Evolutionary conservation across 139 green algal species (phyloP), one percentile per base, ranked within the genome.

Genomic region (Tetratostichococcus sp.): DNA sequence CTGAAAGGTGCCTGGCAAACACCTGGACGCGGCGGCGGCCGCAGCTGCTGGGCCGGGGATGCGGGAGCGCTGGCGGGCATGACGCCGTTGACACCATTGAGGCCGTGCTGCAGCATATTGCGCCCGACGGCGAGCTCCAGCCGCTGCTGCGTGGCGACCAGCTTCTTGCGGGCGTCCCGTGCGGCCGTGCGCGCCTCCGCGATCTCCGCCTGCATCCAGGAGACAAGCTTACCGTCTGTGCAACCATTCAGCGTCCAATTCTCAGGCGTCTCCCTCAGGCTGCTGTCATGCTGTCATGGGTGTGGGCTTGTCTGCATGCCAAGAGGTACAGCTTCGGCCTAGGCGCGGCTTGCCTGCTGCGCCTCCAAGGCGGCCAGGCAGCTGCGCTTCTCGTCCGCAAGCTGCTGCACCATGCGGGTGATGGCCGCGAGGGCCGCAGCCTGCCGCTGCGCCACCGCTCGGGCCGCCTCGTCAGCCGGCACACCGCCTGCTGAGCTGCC

Each of bases 141-240:
- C 21, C 80, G 73, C 66, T 80, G 69, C 62, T 74, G 72, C 14
- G 57, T 65, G 25, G 77, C 50, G 32, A 70, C 65, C 30, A 83
- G 65, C 58, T 67, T 66, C 4, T 21, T 21, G 17, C 62, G 28
- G 14, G 67, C 69, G 35, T 83, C 69, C 25, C 34, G 31, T 1
- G 58, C 71, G 14, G 66, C 77, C 16, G 68, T 43, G 19, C 26
- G 28, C 21, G 73, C 32, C 8, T 71, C 19, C 34, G 39, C 43
- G 1, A 35, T 43, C 75, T 79, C 50, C 34, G 50, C 50, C 75
- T 79, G 69, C 31, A 50, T n/a, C 1, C 25, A 25, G 50, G 14
- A 17, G 14, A 62, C 11, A 26, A 50, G 8, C 8, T 11, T n/a
- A n/a, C n/a, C n/a, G n/a, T n/a, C n/a, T n/a, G n/a, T n/a, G n/a